Base-by-base conservation (phyloP, 148 eudicot genomes). In the Polygonum maritimum region DNA sequence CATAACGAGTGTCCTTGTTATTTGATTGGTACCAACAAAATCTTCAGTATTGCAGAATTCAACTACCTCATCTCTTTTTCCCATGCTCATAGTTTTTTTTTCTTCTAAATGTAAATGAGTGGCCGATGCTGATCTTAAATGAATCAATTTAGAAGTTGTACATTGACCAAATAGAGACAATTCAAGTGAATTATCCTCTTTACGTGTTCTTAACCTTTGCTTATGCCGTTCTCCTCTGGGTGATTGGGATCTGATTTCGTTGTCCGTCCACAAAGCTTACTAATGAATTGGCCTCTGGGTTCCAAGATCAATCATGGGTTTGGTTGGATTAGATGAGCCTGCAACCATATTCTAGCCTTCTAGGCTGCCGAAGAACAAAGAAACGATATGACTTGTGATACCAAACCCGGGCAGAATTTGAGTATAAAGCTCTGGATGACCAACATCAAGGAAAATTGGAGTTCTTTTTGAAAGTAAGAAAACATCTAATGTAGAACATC, bases 401-500 rank as follows among this genome's bases (percentile, higher is more conserved):
- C 0, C 31, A 26, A 26, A 26, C 31, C 31, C 31, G 31, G 31
- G 31, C 31, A 26, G 31, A 26, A 26, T 26, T 26, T 26, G 31
- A 26, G 1, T 26, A 26, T 26, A 26, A 1, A 26, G 31, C 31
- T 26, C 31, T 26, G 31, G 31, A 26, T 26, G 31, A 1, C 31
- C 31, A 26, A 26, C 31, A 26, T 26, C 31, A 26, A 1, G 0
- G 0, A 26, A 0, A 26, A 26, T 26, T 26, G 31, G 87, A 88
- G 80, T 84, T 87, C 4, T 94, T 94, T 77, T 36, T 87, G 76
- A 84, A 81, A 74, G 98, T 95, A 74, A 79, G 81, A 76, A 91
- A 82, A 67, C 92, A 90, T 76, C 80, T 91, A 36, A 75, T 94
- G 86, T 90, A 82, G 91, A 88, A 83, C 81, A 94, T 94, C 58